Conservation (phyloP, 2,329 filamentous ascomycete genomes). For the Fusarium haematococcum region DNA sequence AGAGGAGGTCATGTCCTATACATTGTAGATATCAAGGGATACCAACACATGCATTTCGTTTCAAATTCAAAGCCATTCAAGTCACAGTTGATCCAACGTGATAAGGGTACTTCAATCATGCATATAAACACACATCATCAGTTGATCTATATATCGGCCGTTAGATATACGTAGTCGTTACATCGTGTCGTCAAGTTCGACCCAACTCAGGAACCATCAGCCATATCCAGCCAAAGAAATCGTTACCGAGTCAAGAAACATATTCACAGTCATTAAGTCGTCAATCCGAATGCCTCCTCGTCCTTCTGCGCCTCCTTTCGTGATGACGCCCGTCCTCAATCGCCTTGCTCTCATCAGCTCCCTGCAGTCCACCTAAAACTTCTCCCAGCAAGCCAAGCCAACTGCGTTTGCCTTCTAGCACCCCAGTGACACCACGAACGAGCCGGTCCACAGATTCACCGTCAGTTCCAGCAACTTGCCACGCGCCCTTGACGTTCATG, state of each 20-base stretch:
- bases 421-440: slow-evolving; percentile 43
- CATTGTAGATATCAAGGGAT: slow-evolving; percentile 28
- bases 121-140: slow-evolving; percentile 23
- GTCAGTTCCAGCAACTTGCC: slow-evolving; percentile 60
- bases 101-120: neutral
- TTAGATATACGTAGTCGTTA: slow-evolving; percentile 43
- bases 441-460: slow-evolving; percentile 53
- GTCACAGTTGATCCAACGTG: neutral
- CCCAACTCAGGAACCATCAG: slow-evolving; percentile 23
- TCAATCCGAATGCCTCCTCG: slow-evolving; percentile 33
- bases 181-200: slow-evolving; percentile 38
- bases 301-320: slow-evolving; percentile 27
- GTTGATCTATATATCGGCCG: slow-evolving; percentile 44
- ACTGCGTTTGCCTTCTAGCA: slow-evolving; percentile 46
- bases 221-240: slow-evolving; percentile 32
- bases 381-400: slow-evolving; percentile 49
- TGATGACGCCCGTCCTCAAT: slow-evolving; percentile 36
- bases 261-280: slow-evolving; percentile 38
- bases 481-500: slow-evolving; percentile 55
- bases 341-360: slow-evolving; percentile 9
- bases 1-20: slow-evolving; percentile 1
- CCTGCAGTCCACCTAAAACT: slow-evolving; percentile 43
- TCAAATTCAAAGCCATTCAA: neutral
- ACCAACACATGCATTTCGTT: slow-evolving; percentile 21
- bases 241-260: slow-evolving; percentile 16